These are phyloP conservation scores for Pseudomassariella vexata DNA, from an alignment of 2,329 filamentous ascomycete species.

Conservation along the genomic window DNA sequence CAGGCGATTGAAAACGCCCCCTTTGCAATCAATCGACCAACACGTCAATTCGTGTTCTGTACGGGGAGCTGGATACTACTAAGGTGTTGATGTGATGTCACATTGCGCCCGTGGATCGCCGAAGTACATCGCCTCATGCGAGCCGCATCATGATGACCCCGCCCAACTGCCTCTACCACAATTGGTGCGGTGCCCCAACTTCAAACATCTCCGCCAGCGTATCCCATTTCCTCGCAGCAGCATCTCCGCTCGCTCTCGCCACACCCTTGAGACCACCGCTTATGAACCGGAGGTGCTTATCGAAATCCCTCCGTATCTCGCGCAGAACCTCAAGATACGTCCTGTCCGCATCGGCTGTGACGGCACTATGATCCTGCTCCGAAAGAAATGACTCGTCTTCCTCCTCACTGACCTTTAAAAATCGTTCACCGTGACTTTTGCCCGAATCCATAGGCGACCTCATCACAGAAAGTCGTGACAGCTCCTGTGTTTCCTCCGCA, in stretches of 20 bases:
- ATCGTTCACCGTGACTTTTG: conserved; percentile 16
- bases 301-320: conserved; percentile 57
- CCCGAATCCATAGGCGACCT: conserved; percentile 23
- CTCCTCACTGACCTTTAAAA: conserved; percentile 20
- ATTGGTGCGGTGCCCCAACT: too few relatives aligned
- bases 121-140: too few relatives aligned
- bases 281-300: conserved; percentile 63
- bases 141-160: too few relatives aligned
- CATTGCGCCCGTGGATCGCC: too few relatives aligned
- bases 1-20: too few relatives aligned
- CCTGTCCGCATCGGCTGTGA: conserved; percentile 29
- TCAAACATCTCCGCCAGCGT: conserved; percentile 76
- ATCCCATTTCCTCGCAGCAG: conserved; percentile 62
- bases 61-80: too few relatives aligned
- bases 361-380: conserved; percentile 21
- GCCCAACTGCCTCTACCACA: too few relatives aligned
- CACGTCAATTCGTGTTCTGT: too few relatives aligned
- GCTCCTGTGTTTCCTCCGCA: conserved; percentile 30
- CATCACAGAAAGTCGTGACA: conserved; percentile 31
- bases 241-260: conserved; percentile 65
- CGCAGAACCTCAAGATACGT: conserved; percentile 47
- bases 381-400: conserved; percentile 25
- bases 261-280: conserved; percentile 68
- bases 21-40: too few relatives aligned
- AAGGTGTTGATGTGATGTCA: too few relatives aligned